Percentiles rank a stretch among this genome's conserved stretches.
These are phyloP conservation scores for Aspergillus floridensis DNA, from an alignment of 2,329 filamentous ascomycete genomes.

Conservation along the genomic window DNA sequence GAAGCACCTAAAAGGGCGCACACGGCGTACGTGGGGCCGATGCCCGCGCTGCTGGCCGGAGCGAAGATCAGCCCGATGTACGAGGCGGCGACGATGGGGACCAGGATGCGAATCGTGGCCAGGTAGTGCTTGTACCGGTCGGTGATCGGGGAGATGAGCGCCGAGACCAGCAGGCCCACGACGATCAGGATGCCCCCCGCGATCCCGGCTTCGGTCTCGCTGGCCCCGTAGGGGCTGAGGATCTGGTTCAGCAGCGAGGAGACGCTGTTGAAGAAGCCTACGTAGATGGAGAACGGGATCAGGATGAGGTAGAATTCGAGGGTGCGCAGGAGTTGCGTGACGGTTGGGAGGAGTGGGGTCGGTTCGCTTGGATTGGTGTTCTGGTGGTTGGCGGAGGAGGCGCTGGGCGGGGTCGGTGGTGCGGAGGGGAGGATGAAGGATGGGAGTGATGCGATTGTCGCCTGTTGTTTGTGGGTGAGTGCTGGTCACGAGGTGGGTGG, in stretches of 20 bases:
- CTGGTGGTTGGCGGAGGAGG: slow-evolving; percentile 56
- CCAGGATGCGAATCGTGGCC: slow-evolving; percentile 66
- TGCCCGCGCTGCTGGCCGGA: slow-evolving; percentile 54
- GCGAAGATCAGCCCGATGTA: slow-evolving; percentile 84
- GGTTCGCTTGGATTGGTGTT: slow-evolving; percentile 28
- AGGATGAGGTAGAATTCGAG: slow-evolving; percentile 77
- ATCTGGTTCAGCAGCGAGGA: slow-evolving; percentile 89
- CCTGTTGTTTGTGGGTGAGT: slow-evolving; percentile 36
- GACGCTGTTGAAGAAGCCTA: slow-evolving; percentile 90
- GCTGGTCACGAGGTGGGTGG: background rate
- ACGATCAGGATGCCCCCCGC: slow-evolving; percentile 86
- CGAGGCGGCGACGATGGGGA: slow-evolving; percentile 69
- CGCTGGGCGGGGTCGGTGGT: slow-evolving; percentile 74
- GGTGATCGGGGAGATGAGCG: slow-evolving; percentile 74
- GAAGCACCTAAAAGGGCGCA: slow-evolving; percentile 74
- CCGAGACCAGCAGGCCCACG: slow-evolving; percentile 75
- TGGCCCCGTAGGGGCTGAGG: slow-evolving; percentile 79
- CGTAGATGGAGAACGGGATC: slow-evolving; percentile 77
- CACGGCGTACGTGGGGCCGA: slow-evolving; percentile 66
- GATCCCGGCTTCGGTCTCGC: slow-evolving; percentile 80
- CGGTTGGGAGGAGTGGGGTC: slow-evolving; percentile 53
- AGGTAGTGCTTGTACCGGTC: slow-evolving; percentile 83
- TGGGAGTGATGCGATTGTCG: slow-evolving; percentile 65
- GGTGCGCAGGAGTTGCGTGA: slow-evolving; percentile 57
- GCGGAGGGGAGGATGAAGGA: slow-evolving; percentile 75